A percentile compares a stretch with the other conserved stretches of the same genome.
Conservation (phyloP, 129 eudicot genomes). For the Helianthus tuberosus region DNA sequence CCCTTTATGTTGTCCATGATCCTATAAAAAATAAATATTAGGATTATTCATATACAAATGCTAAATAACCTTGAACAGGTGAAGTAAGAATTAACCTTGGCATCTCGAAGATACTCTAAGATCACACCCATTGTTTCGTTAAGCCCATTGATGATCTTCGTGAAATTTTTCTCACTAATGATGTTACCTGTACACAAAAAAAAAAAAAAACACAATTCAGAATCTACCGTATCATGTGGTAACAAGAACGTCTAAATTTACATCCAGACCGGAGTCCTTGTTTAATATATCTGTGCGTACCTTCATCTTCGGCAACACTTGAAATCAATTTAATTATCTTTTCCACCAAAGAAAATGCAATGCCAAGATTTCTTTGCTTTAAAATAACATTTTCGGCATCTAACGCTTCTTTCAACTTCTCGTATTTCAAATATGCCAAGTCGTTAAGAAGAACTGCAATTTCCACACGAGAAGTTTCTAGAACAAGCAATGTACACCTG, state of each 20-base stretch:
- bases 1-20: slow-evolving; percentile 78
- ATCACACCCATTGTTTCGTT: slow-evolving; percentile 79
- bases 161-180: slow-evolving; percentile 59
- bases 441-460: slow-evolving; percentile 95
- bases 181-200: slow-evolving; percentile 37
- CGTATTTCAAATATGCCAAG: slow-evolving; percentile 75
- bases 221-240: background rate
- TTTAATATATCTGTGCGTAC: slow-evolving; percentile 27
- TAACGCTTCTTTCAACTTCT: slow-evolving; percentile 52
- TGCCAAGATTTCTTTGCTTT: slow-evolving; percentile 69
- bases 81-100: slow-evolving; percentile 50
- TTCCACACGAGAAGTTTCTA: slow-evolving; percentile 93
- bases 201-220: background rate
- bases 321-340: slow-evolving; percentile 75
- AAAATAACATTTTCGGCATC: slow-evolving; percentile 37
- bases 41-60: background rate
- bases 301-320: slow-evolving; percentile 63
- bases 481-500: slow-evolving; percentile 93
- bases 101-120: slow-evolving; percentile 89
- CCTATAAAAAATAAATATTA: slow-evolving; percentile 43
- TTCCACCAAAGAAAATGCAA: slow-evolving; percentile 79
- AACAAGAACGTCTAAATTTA: slow-evolving; percentile 15
- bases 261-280: background rate
- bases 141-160: slow-evolving; percentile 77
- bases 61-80: slow-evolving; percentile 3